Evolutionary conservation across 768 basidiomycete genomes (phyloP).

Genomic region (Lactarius sp.): DNA sequence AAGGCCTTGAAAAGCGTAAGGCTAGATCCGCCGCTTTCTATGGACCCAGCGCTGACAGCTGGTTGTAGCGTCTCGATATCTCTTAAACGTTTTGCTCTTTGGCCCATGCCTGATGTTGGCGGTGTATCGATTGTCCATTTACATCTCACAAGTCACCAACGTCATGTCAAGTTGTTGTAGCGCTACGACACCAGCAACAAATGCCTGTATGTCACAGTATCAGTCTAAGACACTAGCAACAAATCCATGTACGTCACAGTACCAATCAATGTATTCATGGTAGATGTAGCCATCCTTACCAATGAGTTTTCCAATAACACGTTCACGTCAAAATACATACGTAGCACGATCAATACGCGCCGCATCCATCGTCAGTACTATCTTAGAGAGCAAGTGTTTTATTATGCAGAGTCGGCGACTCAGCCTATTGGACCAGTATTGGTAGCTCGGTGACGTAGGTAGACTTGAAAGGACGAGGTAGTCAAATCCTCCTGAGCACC

Average conservation of each 20-base stretch:
- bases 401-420: too few species aligned
- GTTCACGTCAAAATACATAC: too few species aligned
- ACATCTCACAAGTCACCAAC: not conserved
- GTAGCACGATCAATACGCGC: too few species aligned
- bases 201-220: conserved; percentile 5
- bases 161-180: conserved; percentile 7
- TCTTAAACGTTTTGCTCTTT: conserved; percentile 24
- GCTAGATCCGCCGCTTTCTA: not conserved
- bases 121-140: not conserved
- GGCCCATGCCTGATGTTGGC: not conserved
- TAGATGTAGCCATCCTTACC: conserved; percentile 12
- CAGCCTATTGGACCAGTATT: too few species aligned
- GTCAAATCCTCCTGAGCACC: too few species aligned
- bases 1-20: conserved; percentile 77
- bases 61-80: conserved; percentile 38
- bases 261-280: conserved; percentile 6
- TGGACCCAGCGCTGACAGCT: not conserved
- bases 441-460: too few species aligned
- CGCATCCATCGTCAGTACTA: not conserved
- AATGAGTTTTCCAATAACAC: not conserved
- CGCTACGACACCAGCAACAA: not conserved
- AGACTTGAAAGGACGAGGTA: too few species aligned
- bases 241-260: conserved; percentile 9
- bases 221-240: not conserved
- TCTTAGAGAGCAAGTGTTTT: not conserved